Base-by-base conservation (phyloP, 202 grass and related monocot species). In the Miscanthus sacchariflorus region DNA sequence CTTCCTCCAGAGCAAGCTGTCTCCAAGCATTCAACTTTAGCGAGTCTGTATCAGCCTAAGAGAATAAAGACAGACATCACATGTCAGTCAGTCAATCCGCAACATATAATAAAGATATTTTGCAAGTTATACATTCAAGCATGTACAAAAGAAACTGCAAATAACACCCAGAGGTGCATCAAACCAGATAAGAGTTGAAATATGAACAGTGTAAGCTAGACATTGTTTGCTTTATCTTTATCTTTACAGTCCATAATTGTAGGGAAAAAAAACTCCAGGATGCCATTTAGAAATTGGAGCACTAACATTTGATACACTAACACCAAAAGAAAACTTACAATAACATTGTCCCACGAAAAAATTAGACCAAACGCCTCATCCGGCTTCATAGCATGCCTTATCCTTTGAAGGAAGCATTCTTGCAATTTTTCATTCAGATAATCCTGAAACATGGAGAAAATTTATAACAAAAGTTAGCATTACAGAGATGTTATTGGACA, bases 341-440 rank as follows among this genome's bases (percentile, higher is more conserved):
- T 93, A 71, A 99, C 97, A 88, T 96, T 99, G 81, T 99, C 93
- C 97, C 97, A 99, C n/a, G 97, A 96, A 83, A 99, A 99, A 76
- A 99, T 95, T n/a, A 99, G 90, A 63, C 97, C 94, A 89, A 96
- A 93, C 10, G 94, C 94, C 84, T 99, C 97, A 93, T 96, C 97
- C 13, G 97, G 97, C 77, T 99, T 99, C 97, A 96, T 99, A 79
- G 97, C 93, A 92, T 99, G 94, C 78, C 97, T 93, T 93, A 99
- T 95, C 84, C 93, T 90, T 89, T 96, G 97, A 88, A 96, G 97
- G 74, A 99, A 95, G 67, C 94, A 95, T 78, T 93, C 94, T 90
- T 99, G 97, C 82, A 99, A 85, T 88, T 88, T 96, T 84, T 99
- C 90, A 44, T 99, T 99, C 76, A 96, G 83, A 90, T 96, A 96